A percentile compares a stretch with the other conserved stretches of the same genome.
These are phyloP conservation scores for Cenchrus purpureus DNA, from an alignment of 176 grass and related monocot genomes.

Conservation along the genomic window DNA sequence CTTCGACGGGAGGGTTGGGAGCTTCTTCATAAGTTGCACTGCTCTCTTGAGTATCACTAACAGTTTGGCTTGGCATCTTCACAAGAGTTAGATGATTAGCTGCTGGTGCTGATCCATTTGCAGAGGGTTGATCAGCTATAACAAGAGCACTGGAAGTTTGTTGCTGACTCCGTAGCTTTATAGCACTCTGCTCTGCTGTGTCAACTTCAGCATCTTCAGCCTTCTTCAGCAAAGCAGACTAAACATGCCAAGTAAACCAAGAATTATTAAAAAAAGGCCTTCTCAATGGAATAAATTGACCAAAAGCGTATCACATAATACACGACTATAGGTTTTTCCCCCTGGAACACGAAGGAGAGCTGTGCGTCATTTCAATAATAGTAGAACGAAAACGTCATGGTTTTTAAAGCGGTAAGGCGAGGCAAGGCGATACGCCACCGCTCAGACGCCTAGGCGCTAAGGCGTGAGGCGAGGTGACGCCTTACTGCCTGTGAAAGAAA, in stretches of 20 bases:
- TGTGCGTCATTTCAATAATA: neutral
- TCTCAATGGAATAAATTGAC: slow-evolving; percentile 30
- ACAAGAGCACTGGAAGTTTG: slow-evolving; percentile 92
- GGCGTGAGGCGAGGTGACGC: too few relatives aligned
- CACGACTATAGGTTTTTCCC: neutral
- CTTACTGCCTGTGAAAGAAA: too few relatives aligned
- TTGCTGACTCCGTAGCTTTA: slow-evolving; percentile 94
- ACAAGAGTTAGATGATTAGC: slow-evolving; percentile 84
- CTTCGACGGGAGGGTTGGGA: slow-evolving; percentile 24
- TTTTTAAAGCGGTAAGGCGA: too few relatives aligned
- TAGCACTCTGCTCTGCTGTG: slow-evolving; percentile 98
- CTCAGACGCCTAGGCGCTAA: too few relatives aligned
- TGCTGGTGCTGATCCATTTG: slow-evolving; percentile 73
- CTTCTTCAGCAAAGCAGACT: slow-evolving; percentile 97
- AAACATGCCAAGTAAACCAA: slow-evolving; percentile 57
- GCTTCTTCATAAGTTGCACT: slow-evolving; percentile 50
- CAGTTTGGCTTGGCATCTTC: slow-evolving; percentile 88
- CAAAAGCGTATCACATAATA: neutral
- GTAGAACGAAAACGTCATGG: neutral
- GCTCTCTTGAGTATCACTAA: slow-evolving; percentile 68
- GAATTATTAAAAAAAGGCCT: slow-evolving; percentile 17
- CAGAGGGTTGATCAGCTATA: slow-evolving; percentile 64
- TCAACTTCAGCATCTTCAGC: slow-evolving; percentile 98
- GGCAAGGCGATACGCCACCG: too few relatives aligned
- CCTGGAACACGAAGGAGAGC: neutral